Evolutionary conservation across 805 yeast species (phyloP).

Genomic region (Zygoascus ofunaensis): DNA sequence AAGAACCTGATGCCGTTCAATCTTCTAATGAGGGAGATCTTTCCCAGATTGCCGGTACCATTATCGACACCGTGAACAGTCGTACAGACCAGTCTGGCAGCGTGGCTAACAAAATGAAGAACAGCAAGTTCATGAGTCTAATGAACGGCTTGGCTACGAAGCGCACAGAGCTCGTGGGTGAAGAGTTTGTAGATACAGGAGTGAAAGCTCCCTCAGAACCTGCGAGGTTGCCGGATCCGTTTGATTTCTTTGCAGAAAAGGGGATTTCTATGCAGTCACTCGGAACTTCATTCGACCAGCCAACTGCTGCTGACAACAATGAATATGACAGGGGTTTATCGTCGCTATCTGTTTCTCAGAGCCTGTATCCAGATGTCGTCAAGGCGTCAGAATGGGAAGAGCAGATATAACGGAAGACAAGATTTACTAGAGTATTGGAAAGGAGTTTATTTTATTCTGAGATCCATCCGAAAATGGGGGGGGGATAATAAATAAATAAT

Average conservation of each 20-base stretch:
- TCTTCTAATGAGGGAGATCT: slow-evolving; percentile 15
- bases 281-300: too few relatives aligned
- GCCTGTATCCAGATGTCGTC: slow-evolving; percentile 4
- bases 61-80: slow-evolving; percentile 10
- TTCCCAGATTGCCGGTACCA: slow-evolving; percentile 18
- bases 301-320: neutral
- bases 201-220: neutral
- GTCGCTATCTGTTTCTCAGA: slow-evolving; percentile 4
- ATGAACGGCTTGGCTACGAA: slow-evolving; percentile 21
- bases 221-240: slow-evolving; percentile 15
- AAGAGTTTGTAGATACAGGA: slow-evolving; percentile 18
- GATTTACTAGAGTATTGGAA: neutral
- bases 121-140: slow-evolving; percentile 20
- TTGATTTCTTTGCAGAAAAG: slow-evolving; percentile 11
- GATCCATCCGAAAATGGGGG: too few relatives aligned
- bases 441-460: too few relatives aligned
- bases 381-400: slow-evolving; percentile 19
- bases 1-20: too few relatives aligned
- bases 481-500: too few relatives aligned
- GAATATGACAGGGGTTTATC: neutral
- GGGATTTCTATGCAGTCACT: slow-evolving; percentile 3
- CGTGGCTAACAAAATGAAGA: slow-evolving; percentile 17
- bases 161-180: slow-evolving; percentile 18
- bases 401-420: slow-evolving; percentile 5
- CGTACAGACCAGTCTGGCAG: neutral